Evolutionary conservation across 140 eudicot species (phyloP).

Genomic region (Senecio squalidus): DNA sequence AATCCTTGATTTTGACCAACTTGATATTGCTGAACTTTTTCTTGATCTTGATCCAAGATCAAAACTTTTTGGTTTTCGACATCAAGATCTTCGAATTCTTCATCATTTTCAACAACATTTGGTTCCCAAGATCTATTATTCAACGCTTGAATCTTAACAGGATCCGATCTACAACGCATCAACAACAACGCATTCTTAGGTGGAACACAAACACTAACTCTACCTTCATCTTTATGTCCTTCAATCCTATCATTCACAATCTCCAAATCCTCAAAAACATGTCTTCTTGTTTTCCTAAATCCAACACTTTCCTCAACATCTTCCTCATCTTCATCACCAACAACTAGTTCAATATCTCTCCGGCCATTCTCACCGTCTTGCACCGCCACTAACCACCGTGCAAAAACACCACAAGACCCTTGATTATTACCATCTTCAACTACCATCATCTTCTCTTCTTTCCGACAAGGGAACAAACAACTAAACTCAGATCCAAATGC

Average conservation of each 20-base stretch:
- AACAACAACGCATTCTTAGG: constrained; percentile 17
- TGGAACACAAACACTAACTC: constrained; percentile 13
- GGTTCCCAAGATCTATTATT: constrained; percentile 14
- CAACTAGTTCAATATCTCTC: constrained; percentile 32
- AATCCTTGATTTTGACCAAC: background rate
- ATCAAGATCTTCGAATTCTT: constrained; percentile 12
- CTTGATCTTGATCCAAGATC: constrained; percentile 7
- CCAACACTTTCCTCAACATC: constrained; percentile 3
- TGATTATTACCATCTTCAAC: background rate
- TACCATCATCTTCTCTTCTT: constrained; percentile 23
- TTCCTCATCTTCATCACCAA: constrained; percentile 16
- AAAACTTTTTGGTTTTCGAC: constrained; percentile 5
- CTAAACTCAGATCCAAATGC: constrained; percentile 38
- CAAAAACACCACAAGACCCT: constrained; percentile 33
- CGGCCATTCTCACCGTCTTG: constrained; percentile 27
- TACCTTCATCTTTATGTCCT: constrained; percentile 4
- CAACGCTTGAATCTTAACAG: constrained; percentile 2
- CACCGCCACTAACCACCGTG: constrained; percentile 40
- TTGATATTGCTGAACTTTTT: background rate
- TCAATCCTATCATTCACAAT: constrained; percentile 11
- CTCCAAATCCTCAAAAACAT: constrained; percentile 4
- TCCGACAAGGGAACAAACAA: constrained; percentile 34
- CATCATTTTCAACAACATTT: background rate
- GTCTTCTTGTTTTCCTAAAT: constrained; percentile 6
- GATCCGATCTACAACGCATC: constrained; percentile 14